Base-by-base conservation (phyloP, 2,329 filamentous ascomycete species). In the Fusarium sp. region DNA sequence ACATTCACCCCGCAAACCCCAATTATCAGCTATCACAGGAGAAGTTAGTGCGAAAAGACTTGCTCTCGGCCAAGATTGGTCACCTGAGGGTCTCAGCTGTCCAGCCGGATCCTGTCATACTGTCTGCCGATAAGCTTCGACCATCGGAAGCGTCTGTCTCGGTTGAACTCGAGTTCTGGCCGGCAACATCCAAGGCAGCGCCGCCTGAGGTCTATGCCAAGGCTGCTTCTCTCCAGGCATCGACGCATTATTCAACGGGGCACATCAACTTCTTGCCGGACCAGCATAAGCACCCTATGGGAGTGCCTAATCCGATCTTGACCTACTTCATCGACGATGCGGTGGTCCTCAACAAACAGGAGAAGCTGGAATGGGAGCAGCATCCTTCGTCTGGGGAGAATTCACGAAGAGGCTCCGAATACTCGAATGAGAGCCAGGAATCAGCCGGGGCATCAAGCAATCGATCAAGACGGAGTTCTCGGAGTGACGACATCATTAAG, bases 111-210 rank as follows among this genome's bases (percentile, higher is more conserved):
- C 40, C 72, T 2, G 56, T 73, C 5, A 59, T 62, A 0, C 65
- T 74, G 6, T 68, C 72, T 2, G 33, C 56, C 0, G 70, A 73
- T 5, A 69, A 66, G 3, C 34, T 74, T 0, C 44, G 58, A 6
- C 59, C 70, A 0, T 70, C 70, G 0, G 27, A 54, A 0, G 64
- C 58, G 9, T 56, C 54, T 7, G 8, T 71, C 0, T 34, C 38
- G 1, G 55, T 74, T 2, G 44, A 66, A 9, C 58, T 74, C 0
- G 68, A 73, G 16, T 74, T 73, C 33, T 68, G 56, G 40, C 68
- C 72, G 1, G 61, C 65, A 6, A 64, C 67, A 4, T 55, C 61
- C 8, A 68, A 67, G 11, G 42, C 27, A 0, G 34, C 20, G 0
- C 70, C 68, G 0, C 70, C 70, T 0, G 58, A 71, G 14, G 51